A percentile compares a stretch with the other conserved stretches of the same genome.
phyloP scores from a whole-genome alignment of 2,329 filamentous ascomycete genomes.

The Botrytis sinoallii region DNA sequence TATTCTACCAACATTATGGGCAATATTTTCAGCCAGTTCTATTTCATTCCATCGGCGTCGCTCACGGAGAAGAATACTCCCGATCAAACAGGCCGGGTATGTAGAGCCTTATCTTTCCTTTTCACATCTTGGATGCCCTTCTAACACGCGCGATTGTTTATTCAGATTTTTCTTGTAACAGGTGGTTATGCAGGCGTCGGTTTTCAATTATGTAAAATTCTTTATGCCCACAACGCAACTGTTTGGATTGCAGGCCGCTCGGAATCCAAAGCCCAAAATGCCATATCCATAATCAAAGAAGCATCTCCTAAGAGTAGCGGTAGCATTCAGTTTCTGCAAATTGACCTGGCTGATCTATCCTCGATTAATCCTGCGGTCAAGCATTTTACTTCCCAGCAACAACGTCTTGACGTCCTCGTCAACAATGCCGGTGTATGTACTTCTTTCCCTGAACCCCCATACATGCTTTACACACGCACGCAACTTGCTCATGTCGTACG shows the following conservation, averaged over 20 bases:
- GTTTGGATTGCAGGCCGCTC: conserved; percentile 4
- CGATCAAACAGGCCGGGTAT: neutral
- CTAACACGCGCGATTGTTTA: neutral
- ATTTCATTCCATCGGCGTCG: neutral
- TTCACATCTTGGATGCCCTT: neutral
- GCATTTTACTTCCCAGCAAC: neutral
- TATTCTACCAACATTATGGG: neutral
- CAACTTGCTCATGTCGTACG: neutral
- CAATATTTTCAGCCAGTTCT: conserved; percentile 1
- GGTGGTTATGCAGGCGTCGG: neutral
- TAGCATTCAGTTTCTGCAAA: neutral
- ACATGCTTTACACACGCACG: neutral
- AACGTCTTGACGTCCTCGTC: conserved; percentile 4
- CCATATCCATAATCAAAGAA: neutral
- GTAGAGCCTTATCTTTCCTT: neutral
- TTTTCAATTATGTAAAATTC: conserved; percentile 1
- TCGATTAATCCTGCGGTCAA: neutral
- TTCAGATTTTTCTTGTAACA: neutral
- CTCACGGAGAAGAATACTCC: conserved; percentile 1
- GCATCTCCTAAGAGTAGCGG: neutral
- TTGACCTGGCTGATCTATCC: neutral
- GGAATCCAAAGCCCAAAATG: neutral
- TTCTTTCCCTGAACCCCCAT: neutral
- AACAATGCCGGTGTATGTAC: conserved; percentile 8
- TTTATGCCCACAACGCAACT: neutral